These are phyloP conservation scores for Crotalaria pallida DNA, from an alignment of 306 rosid species.

Conservation along the genomic window DNA sequence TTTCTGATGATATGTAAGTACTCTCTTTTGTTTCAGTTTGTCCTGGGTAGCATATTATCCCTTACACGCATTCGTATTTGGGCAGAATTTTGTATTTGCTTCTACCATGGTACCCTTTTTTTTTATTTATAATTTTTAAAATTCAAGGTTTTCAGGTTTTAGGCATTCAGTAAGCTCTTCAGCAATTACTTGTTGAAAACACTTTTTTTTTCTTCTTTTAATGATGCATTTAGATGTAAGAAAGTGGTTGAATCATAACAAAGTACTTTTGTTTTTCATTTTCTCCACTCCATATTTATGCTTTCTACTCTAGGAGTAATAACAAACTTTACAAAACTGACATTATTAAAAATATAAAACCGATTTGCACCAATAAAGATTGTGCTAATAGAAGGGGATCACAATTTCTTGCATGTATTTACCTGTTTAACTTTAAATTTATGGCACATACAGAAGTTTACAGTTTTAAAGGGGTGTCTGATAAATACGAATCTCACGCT, in stretches of 20 bases:
- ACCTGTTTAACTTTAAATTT: neutral
- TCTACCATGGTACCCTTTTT: too few species aligned
- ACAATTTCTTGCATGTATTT: neutral
- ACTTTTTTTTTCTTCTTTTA: neutral
- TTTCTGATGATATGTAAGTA: constrained; percentile 89
- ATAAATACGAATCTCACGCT: neutral
- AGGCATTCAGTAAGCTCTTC: neutral
- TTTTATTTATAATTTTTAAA: neutral
- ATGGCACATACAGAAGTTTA: too few species aligned
- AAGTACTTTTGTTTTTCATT: constrained; percentile 3
- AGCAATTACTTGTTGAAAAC: neutral
- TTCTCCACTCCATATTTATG: neutral
- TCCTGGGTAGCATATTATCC: constrained; percentile 5
- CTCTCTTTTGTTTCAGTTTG: constrained; percentile 20
- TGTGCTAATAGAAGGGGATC: neutral
- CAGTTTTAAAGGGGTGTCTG: too few species aligned
- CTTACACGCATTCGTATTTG: neutral
- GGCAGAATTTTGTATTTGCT: constrained; percentile 1
- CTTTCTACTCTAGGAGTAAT: neutral
- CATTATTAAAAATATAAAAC: constrained; percentile 4
- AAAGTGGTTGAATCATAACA: neutral
- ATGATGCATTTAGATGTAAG: neutral
- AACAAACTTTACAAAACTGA: neutral
- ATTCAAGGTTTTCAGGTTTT: neutral
- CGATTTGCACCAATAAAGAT: neutral